A percentile compares a stretch with the other conserved stretches of the same genome.
These are phyloP conservation scores for Pyronema omphalodes DNA, from an alignment of 495 filamentous ascomycete genomes.

Conservation along the genomic window DNA sequence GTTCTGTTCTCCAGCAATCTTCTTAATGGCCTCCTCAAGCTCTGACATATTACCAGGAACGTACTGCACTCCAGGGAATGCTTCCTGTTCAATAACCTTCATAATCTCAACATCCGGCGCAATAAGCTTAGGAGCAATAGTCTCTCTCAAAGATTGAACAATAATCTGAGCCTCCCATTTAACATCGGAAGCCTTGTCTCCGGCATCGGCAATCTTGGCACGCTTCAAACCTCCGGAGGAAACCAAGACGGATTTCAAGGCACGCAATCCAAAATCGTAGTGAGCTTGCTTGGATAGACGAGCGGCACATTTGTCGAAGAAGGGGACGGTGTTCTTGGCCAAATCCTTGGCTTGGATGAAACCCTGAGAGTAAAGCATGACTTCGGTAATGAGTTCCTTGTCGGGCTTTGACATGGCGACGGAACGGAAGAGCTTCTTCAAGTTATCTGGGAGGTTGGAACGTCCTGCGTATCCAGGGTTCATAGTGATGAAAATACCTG, in stretches of 20 bases:
- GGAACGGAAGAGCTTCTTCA: constrained; percentile 98
- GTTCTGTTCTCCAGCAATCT: constrained; percentile 62
- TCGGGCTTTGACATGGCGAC: constrained; percentile 99
- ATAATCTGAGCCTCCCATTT: constrained; percentile 82
- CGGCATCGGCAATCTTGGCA: constrained; percentile 35
- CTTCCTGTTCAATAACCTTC: constrained; percentile 62
- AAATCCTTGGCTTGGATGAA: constrained; percentile 88
- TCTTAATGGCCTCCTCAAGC: constrained; percentile 62
- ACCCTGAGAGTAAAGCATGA: constrained; percentile 98
- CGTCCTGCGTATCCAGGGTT: constrained; percentile 97
- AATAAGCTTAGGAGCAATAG: constrained; percentile 92
- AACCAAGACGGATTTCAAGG: constrained; percentile 92
- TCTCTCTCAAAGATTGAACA: constrained; percentile 94
- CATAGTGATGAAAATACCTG: constrained; percentile 98
- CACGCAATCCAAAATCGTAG: constrained; percentile 95
- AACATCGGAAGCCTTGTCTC: constrained; percentile 33
- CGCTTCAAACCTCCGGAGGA: constrained; percentile 94
- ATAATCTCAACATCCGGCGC: constrained; percentile 75
- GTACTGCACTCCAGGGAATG: constrained; percentile 86
- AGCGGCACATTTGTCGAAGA: constrained; percentile 77
- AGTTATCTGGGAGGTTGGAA: constrained; percentile 92
- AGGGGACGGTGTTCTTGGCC: constrained; percentile 86
- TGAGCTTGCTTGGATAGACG: constrained; percentile 87
- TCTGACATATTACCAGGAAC: constrained; percentile 67
- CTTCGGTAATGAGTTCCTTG: constrained; percentile 97